Evolutionary conservation across 2,329 filamentous ascomycete genomes (phyloP).

Genomic region (Pestalotiopsis sp.): DNA sequence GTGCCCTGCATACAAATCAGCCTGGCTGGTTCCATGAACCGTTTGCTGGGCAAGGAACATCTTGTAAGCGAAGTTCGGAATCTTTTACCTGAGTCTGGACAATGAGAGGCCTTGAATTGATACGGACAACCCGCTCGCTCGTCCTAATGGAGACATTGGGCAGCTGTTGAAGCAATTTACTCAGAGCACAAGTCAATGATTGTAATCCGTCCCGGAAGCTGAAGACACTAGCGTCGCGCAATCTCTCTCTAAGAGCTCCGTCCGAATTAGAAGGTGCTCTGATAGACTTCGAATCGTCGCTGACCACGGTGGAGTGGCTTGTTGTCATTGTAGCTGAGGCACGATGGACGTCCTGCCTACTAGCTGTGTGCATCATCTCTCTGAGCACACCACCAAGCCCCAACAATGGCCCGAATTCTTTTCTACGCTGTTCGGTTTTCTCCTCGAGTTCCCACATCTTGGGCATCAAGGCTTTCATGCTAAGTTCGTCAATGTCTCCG

Average conservation of each 20-base stretch:
- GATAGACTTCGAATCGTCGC: background rate
- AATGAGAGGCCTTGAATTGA: background rate
- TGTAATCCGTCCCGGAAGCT: background rate
- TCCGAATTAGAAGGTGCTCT: background rate
- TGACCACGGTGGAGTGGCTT: background rate
- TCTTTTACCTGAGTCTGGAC: background rate
- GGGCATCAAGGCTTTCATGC: constrained; percentile 11
- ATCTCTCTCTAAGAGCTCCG: background rate
- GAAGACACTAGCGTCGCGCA: background rate
- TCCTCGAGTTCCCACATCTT: constrained; percentile 12
- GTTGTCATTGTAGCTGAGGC: background rate
- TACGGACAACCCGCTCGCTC: background rate
- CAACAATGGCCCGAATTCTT: background rate
- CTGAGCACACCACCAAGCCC: background rate
- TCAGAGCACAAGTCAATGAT: background rate
- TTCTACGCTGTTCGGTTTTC: constrained; percentile 2
- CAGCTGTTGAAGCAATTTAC: background rate
- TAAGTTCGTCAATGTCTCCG: constrained; percentile 13
- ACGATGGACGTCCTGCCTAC: too few species aligned
- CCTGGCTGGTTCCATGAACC: background rate
- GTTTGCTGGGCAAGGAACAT: background rate
- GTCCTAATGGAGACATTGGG: background rate
- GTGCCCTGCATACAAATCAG: background rate
- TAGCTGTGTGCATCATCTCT: background rate
- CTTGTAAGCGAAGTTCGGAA: background rate